Evolutionary conservation across 805 yeast genomes (phyloP).

Genomic region (Metschnikowia baotianmanensis): DNA sequence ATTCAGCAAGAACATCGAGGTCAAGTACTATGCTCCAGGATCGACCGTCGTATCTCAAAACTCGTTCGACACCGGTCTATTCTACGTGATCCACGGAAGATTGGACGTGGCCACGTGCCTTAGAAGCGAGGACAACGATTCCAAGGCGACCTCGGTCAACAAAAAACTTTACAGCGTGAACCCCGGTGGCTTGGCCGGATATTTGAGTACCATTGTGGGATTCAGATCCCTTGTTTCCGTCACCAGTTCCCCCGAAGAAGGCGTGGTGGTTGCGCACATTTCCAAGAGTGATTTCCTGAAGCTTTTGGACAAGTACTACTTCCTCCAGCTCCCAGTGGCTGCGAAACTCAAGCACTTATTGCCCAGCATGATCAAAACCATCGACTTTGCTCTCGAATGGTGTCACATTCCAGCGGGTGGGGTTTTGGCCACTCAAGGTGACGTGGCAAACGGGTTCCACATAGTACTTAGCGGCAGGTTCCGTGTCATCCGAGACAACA

Average conservation of each 20-base stretch:
- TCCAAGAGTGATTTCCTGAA: conserved; percentile 60
- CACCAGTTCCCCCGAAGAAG: conserved; percentile 53
- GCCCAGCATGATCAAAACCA: conserved; percentile 62
- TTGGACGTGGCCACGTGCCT: conserved; percentile 49
- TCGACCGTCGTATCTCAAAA: conserved; percentile 61
- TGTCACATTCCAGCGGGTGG: conserved; percentile 87
- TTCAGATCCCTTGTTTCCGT: conserved; percentile 74
- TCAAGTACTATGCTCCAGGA: conserved; percentile 53
- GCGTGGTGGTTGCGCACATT: conserved; percentile 63
- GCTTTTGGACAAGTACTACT: conserved; percentile 71
- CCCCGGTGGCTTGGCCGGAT: conserved; percentile 86
- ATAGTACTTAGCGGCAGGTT: conserved; percentile 86
- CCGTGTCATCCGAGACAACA: conserved; percentile 50
- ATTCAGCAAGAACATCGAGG: conserved; percentile 57
- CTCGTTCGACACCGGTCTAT: conserved; percentile 69
- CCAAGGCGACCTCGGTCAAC: neutral
- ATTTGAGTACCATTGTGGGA: conserved; percentile 76
- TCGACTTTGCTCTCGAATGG: conserved; percentile 96
- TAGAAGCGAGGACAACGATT: conserved; percentile 3
- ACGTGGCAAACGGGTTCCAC: conserved; percentile 86
- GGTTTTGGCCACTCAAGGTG: conserved; percentile 75
- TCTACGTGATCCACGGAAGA: conserved; percentile 74
- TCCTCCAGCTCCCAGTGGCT: conserved; percentile 75
- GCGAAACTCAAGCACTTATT: conserved; percentile 64
- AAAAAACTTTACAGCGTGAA: conserved; percentile 55